Base-by-base conservation (phyloP, 371 early-diverging fungal genomes). In the Mortierella sp. region DNA sequence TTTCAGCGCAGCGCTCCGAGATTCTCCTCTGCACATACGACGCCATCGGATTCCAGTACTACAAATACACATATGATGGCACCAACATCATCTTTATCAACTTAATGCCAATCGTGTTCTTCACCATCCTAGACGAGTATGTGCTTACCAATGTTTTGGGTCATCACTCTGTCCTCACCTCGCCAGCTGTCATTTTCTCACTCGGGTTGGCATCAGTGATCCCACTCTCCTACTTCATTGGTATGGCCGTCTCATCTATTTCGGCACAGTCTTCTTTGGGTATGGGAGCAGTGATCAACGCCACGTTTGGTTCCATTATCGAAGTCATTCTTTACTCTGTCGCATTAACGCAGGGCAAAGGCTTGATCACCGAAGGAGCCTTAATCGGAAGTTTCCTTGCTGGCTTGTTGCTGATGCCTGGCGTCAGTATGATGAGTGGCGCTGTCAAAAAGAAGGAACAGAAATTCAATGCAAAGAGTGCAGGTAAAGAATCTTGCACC, bases 61-160 rank as follows among this genome's bases (percentile, higher is more conserved):
- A 94, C 90, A 95, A 95, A 85, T 97, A 96, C 84, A 98, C 98
- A 6, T 90, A 94, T 57, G 97, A 97, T 68, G 99, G 99, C 19
- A 93, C 97, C 87, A 98, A 98, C 87, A 96, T 98, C 66, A 90
- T 97, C 62, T 94, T 98, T 76, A 94, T 98, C 88, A 97, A 98
- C 83, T 78, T 97, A 84, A 84, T 97, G 63, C 90, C 93, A 1
- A 78, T 97, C 4, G 95, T 93, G 2, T 83, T 93, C 47, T 94
- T 95, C 77, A 91, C 91, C 2, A 90, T 97, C 33, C 71, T 94
- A n/a, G 95, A 96, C 70, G 93, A 93, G 36, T 95, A 94, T 85
- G 79, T 94, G 16, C 68, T 95, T 50, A 88, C 89, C 9, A 77
- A 87, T 3, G 63, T 75, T 53, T 77, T 87, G 10, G 78, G 84